Evolutionary conservation across 2,329 filamentous ascomycete species (phyloP), one percentile per base, ranked within the genome.

Genomic region (Aspergillus eucalypticola): DNA sequence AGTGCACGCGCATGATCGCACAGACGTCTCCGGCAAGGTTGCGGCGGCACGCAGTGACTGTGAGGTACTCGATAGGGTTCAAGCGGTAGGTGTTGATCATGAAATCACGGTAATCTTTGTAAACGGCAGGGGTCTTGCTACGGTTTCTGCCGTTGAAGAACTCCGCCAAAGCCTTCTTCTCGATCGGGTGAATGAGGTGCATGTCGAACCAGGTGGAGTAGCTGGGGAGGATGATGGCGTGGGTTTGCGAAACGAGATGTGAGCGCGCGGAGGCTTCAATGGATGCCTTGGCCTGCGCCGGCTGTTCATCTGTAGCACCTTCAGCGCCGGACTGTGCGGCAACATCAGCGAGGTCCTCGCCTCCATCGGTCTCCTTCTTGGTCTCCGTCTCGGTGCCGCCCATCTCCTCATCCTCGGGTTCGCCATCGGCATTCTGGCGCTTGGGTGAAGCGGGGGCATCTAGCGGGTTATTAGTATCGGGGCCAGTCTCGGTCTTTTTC

Each of bases 161-260:
- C 76, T 99, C 95, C 19, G 94, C 92, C 67, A 99, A 84, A 7
- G 92, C 92, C 78, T 97, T 99, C 73, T 90, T 90, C 81, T 99
- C 95, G 69, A 97, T 90, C 62, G 87, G 86, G 77, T 97, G 91
- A 72, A 99, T 90, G 53, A 86, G 84, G 75, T 93, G 91, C 94
- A 99, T 97, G 78, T 99, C 95, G 76, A 99, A 99, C 95, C 95
- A 99, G 13, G 91, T 95, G 73, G 92, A 96, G 78, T 99, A 99
- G 75, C 94, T 98, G 21, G 95, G 95, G 21, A 99, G 86, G 64
- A 99, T 93, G 72, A 98, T 98, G 63, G 93, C 89, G 73, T 97
- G 94, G 44, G 92, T 96, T 79, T 99, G 95, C 13, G 91, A 88
- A 63, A 96, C 90, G 58, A 99, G 87, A 72, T 98, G 93, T 68